Conservation (phyloP, 805 yeast species). For the Ogataea thermomethanolica region DNA sequence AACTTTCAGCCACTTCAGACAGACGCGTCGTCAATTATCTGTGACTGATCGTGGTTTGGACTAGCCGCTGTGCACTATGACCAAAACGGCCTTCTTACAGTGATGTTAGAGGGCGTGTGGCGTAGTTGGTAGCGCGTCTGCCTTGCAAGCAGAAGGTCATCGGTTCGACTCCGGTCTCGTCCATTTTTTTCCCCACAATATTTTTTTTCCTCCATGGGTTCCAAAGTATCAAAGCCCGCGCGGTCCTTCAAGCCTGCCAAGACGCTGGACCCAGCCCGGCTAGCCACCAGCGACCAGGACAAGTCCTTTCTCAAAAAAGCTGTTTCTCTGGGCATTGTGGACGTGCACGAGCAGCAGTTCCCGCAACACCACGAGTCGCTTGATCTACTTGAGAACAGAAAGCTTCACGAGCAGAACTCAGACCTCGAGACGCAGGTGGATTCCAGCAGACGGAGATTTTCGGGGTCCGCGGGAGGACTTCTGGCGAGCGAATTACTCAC, state of each 20-base stretch:
- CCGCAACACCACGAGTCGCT: conserved; percentile 24
- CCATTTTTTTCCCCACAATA: conserved; percentile 35
- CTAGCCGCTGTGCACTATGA: too few species aligned
- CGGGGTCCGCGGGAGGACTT: conserved; percentile 1
- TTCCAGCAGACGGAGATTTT: conserved; percentile 7
- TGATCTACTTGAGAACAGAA: conserved; percentile 23
- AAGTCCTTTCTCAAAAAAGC: conserved; percentile 21
- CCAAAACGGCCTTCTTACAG: not conserved
- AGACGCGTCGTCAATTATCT: too few species aligned
- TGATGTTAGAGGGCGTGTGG: conserved; percentile 56
- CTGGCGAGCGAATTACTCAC: conserved; percentile 15
- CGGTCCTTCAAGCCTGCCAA: conserved; percentile 1
- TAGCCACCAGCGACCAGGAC: not conserved
- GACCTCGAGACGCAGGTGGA: conserved; percentile 10
- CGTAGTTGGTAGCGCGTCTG: conserved; percentile 82
- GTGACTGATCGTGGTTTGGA: too few species aligned
- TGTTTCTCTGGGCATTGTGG: conserved; percentile 23
- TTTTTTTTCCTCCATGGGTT: conserved; percentile 2
- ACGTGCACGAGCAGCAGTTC: conserved; percentile 11
- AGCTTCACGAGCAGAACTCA: conserved; percentile 20
- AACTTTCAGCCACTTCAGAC: too few species aligned
- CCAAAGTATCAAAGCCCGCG: conserved; percentile 4
- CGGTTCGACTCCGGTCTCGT: conserved; percentile 79
- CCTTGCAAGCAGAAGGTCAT: conserved; percentile 77
- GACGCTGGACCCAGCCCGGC: not conserved